Evolutionary conservation across 345 rosid species (phyloP).

Genomic region (Salix dunnii): DNA sequence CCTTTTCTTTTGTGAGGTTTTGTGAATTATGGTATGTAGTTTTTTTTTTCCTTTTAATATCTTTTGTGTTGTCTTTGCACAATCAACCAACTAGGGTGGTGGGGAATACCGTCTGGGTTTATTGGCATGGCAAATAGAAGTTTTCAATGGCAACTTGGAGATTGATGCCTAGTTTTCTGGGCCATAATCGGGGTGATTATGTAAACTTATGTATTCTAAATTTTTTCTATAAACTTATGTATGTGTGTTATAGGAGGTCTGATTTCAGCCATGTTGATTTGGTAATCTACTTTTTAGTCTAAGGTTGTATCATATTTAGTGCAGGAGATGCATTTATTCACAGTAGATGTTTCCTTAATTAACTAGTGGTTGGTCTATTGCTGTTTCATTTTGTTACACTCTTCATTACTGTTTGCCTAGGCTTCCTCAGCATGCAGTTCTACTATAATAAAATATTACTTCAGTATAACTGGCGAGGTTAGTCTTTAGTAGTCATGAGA

Average conservation of each 20-base stretch:
- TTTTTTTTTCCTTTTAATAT: not conserved
- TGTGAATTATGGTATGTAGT: not conserved
- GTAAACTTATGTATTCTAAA: too few species aligned
- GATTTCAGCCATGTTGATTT: not conserved
- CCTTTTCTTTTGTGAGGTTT: not conserved
- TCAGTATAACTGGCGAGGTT: not conserved
- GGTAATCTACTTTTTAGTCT: not conserved
- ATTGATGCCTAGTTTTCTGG: not conserved
- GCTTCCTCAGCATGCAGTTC: not conserved
- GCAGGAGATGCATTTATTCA: not conserved
- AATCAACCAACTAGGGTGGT: not conserved
- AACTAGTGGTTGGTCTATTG: not conserved
- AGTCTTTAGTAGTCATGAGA: not conserved
- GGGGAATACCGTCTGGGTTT: not conserved
- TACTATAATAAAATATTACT: not conserved
- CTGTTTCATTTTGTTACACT: not conserved
- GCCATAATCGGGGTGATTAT: too few species aligned
- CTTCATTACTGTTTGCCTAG: not conserved
- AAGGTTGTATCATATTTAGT: not conserved
- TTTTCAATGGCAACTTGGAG: not conserved
- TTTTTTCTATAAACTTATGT: not conserved
- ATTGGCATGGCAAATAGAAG: not conserved
- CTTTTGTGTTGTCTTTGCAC: not conserved
- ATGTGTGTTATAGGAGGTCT: not conserved
- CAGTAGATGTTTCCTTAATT: not conserved